Evolutionary conservation across 768 basidiomycete genomes (phyloP).

Genomic region (Hericium erinaceus): DNA sequence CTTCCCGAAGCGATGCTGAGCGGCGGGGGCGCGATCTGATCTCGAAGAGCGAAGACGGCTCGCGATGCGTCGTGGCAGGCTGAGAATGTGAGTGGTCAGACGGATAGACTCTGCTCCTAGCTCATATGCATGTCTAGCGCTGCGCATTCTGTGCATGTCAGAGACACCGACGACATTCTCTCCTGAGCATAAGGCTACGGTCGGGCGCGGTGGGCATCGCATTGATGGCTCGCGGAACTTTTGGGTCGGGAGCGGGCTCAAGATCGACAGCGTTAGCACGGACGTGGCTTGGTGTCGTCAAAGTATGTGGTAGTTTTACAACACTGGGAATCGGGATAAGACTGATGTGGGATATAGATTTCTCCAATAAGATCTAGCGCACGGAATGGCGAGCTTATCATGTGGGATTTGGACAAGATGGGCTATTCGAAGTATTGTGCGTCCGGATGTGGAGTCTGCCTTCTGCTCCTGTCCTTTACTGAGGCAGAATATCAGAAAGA

Average conservation of each 20-base stretch:
- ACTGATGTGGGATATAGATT: constrained; percentile 31
- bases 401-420: constrained; percentile 71
- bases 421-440: constrained; percentile 64
- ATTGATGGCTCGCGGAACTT: constrained; percentile 69
- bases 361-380: constrained; percentile 71
- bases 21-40: constrained; percentile 62
- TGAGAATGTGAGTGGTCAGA: constrained; percentile 50
- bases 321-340: not conserved
- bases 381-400: constrained; percentile 71
- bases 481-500: constrained; percentile 35
- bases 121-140: constrained; percentile 12
- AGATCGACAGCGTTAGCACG: constrained; percentile 69
- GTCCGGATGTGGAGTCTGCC: not conserved
- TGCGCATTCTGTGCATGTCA: constrained; percentile 38
- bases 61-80: constrained; percentile 65
- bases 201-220: constrained; percentile 54
- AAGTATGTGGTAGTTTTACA: constrained; percentile 30
- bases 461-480: not conserved
- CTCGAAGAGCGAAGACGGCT: constrained; percentile 57
- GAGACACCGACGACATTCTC: constrained; percentile 32
- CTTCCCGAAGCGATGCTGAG: constrained; percentile 46
- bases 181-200: constrained; percentile 36
- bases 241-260: constrained; percentile 71
- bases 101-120: not conserved
- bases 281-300: constrained; percentile 77